Conservation (phyloP, 176 grass and related monocot genomes). For the Avena insularis region DNA sequence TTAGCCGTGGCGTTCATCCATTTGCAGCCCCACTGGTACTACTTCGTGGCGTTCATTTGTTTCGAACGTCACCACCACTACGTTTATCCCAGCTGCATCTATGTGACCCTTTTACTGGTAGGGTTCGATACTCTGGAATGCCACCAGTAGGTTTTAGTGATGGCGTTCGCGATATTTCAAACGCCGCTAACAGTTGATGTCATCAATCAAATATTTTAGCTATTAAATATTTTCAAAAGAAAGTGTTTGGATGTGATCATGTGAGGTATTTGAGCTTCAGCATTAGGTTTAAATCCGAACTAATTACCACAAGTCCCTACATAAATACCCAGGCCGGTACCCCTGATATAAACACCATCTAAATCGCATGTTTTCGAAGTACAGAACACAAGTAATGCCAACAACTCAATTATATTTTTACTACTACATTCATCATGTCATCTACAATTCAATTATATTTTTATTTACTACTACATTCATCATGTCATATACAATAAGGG, state of each 20-base stretch:
- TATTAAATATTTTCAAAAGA: not conserved
- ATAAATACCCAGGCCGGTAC: not conserved
- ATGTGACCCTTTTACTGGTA: too few relatives aligned
- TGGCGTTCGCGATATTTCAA: too few relatives aligned
- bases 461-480: not conserved
- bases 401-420: not conserved
- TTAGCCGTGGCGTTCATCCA: too few relatives aligned
- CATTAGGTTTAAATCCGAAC: not conserved
- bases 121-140: too few relatives aligned
- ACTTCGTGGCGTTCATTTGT: too few relatives aligned
- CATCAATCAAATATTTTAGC: not conserved
- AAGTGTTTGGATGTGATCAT: not conserved
- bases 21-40: too few relatives aligned
- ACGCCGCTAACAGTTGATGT: not conserved
- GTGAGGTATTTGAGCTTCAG: not conserved
- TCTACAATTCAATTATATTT: not conserved
- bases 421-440: conserved; percentile 19
- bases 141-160: too few relatives aligned
- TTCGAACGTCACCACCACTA: too few relatives aligned
- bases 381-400: not conserved
- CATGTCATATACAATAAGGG: not conserved
- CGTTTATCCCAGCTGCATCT: too few relatives aligned
- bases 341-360: not conserved
- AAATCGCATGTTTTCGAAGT: not conserved
- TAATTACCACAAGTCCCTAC: not conserved